Evolutionary conservation across 768 basidiomycete genomes (phyloP).

Genomic region (Naganishia vaughanmartiniae): DNA sequence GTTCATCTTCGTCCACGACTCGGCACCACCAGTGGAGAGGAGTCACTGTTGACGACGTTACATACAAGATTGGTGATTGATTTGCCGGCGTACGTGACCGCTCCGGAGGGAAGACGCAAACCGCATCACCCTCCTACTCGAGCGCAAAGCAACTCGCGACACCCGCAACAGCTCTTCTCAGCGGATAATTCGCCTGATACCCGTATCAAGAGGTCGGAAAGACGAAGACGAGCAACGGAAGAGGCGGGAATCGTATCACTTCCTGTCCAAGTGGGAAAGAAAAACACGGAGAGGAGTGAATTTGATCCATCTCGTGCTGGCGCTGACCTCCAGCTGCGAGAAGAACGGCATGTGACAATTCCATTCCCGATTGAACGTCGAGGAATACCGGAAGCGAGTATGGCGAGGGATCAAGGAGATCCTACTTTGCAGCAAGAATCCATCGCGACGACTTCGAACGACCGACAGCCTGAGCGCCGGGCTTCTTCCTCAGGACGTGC

Average conservation of each 20-base stretch:
- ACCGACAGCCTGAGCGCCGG: not conserved
- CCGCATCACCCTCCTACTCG: not conserved
- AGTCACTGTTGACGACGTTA: not conserved
- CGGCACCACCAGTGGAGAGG: not conserved
- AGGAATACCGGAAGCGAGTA: not conserved
- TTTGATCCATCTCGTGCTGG: not conserved
- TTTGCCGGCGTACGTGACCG: not conserved
- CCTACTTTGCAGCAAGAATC: not conserved
- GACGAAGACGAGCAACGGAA: not conserved
- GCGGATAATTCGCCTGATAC: not conserved
- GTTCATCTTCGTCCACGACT: slow-evolving; percentile 1
- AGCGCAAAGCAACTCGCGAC: not conserved
- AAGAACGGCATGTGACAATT: not conserved
- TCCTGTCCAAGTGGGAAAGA: not conserved
- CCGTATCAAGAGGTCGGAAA: not conserved
- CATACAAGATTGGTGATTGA: not conserved
- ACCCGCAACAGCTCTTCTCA: not conserved
- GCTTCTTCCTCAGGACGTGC: not conserved
- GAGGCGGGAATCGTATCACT: not conserved
- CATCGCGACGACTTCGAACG: not conserved
- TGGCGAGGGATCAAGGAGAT: not conserved
- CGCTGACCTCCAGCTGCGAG: not conserved
- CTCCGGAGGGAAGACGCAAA: not conserved
- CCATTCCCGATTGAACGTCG: not conserved
- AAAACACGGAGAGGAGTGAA: not conserved